Evolutionary conservation across 441 rosid genomes (phyloP), one percentile per base, ranked within the genome.

Genomic region (Raphanus hybrid): DNA sequence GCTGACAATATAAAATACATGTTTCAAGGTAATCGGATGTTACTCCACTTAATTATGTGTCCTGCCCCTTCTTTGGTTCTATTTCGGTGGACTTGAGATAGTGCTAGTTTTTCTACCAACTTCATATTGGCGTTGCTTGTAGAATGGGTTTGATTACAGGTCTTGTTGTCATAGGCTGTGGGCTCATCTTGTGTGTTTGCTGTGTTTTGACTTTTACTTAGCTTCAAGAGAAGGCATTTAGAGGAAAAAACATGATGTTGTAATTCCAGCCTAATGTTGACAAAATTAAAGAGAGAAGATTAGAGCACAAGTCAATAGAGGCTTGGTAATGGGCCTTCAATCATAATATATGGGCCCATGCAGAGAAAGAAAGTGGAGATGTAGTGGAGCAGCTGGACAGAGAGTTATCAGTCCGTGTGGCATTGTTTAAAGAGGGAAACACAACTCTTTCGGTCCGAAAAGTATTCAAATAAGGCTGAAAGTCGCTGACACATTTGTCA

Each of bases 381-480:
- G 54, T 69, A 74, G 82, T 79, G 82, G 78, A 69, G 71, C 32
- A 68, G 61, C 23, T 29, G 74, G 81, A 62, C 75, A 73, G 75
- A 61, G 81, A 73, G 71, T 67, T 27, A 73, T 54, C 75, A 74
- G 70, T 48, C 65, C 45, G 35, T 50, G 74, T 73, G 77, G 65
- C 78, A 68, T n/a, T 41, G 75, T 73, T 68, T 68, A 78, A 68
- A 68, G 82, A 79, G 78, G 82, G 65, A 74, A 79, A 74, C 71
- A 32, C 75, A 64, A 69, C 41, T 78, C 70, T 73, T 64, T 27
- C 6, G 16, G 80, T 72, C 80, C 71, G 67, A 71, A 76, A 80
- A 72, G 83, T 71, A 76, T 77, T 71, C 83, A 72, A 80, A 71
- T 54, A 69, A 68, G 61, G 74, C 80, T 76, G 76, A 73, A 68